A percentile compares a stretch with the other conserved stretches of the same genome.
phyloP scores from a whole-genome alignment of 495 filamentous ascomycete species.

The Tuber microsphaerosporum region DNA sequence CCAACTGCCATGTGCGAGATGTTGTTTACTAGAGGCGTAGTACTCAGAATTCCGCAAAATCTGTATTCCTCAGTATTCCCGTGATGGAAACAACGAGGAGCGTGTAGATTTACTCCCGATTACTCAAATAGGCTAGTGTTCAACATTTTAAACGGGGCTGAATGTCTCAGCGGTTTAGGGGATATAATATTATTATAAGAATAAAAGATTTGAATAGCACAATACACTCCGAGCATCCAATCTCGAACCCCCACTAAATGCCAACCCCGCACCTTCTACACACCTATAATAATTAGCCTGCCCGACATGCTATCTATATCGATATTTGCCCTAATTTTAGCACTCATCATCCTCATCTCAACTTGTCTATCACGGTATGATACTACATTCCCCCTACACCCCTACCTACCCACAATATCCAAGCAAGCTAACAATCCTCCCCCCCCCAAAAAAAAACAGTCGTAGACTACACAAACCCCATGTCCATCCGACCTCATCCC shows the following conservation, averaged over 20 bases:
- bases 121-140: too few species aligned
- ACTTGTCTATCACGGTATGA: background rate
- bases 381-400: background rate
- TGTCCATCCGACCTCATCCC: background rate
- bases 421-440: background rate
- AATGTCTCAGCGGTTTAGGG: too few species aligned
- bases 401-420: background rate
- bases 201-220: too few species aligned
- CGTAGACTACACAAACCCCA: background rate
- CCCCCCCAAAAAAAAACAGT: background rate
- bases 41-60: too few species aligned
- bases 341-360: background rate
- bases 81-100: too few species aligned
- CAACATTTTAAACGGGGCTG: too few species aligned
- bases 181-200: too few species aligned
- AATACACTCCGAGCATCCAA: too few species aligned
- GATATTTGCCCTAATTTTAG: background rate
- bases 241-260: background rate
- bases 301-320: background rate
- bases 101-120: too few species aligned
- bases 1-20: conserved; percentile 88
- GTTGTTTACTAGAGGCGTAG: too few species aligned
- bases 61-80: too few species aligned
- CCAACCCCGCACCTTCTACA: background rate
- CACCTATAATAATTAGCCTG: background rate